Conservation (phyloP, 768 basidiomycete genomes). For the Boletellus emodensis region DNA sequence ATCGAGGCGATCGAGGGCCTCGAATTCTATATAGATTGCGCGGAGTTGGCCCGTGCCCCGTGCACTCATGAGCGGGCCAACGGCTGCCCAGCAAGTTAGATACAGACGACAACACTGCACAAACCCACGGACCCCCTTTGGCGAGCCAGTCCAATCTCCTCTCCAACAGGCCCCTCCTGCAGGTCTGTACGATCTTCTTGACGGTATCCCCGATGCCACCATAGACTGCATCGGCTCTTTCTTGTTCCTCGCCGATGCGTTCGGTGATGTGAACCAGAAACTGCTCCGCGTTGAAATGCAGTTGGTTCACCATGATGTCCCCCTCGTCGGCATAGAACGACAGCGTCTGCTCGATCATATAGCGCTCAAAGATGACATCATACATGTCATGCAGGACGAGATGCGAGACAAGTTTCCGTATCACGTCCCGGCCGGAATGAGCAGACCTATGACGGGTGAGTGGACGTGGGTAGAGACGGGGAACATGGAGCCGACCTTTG, state of each 20-base stretch:
- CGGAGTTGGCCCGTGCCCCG: conserved; percentile 42
- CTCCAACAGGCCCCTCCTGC: conserved; percentile 50
- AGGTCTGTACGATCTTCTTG: conserved; percentile 46
- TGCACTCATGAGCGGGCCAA: conserved; percentile 48
- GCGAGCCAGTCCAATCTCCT: conserved; percentile 43
- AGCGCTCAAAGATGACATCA: conserved; percentile 49
- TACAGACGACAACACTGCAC: conserved; percentile 30
- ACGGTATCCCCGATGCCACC: conserved; percentile 44
- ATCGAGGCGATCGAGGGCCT: conserved; percentile 51
- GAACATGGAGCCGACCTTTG: conserved; percentile 26
- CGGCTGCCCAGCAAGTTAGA: conserved; percentile 35
- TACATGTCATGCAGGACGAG: conserved; percentile 59
- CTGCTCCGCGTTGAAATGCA: conserved; percentile 36
- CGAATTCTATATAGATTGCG: conserved; percentile 59
- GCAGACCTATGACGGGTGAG: conserved; percentile 28
- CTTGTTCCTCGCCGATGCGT: conserved; percentile 54
- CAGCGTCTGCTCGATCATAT: conserved; percentile 47
- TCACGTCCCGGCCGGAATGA: conserved; percentile 37
- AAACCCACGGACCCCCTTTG: conserved; percentile 34
- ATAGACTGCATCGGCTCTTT: conserved; percentile 49
- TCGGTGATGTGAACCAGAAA: conserved; percentile 50
- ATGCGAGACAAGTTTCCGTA: conserved; percentile 53
- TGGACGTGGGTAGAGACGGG: background rate
- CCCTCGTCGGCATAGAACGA: conserved; percentile 57
- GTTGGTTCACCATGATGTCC: conserved; percentile 29